Base-by-base conservation (phyloP, 306 rosid genomes). In the Rosa lucieae region DNA sequence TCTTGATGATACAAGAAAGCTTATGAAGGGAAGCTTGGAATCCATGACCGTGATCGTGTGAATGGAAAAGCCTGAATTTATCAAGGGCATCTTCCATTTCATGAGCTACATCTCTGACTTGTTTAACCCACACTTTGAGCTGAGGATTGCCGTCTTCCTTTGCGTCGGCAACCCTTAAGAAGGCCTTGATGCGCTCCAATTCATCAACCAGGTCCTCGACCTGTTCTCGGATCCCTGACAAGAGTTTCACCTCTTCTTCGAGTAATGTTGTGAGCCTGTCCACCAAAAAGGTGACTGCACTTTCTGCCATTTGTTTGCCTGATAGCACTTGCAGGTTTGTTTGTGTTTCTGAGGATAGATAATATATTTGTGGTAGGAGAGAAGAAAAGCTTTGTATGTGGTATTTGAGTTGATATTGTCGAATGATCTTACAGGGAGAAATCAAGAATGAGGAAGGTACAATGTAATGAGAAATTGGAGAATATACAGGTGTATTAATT, bases 301-400 rank as follows among this genome's bases (percentile, higher is more conserved):
- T 89, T 77, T 91, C 91, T 61, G 89, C 90, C 95, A 90, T 88
- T 9, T 29, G 8, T 10, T 43, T 32, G 65, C 35, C 35, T 72
- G n/a, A 2, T 29, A 39, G 46, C 10, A 7, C 66, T 53, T 42
- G 13, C 4, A 55, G 61, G 10, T 8, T 20, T 56, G 11, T 52
- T 21, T 58, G 65, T 21, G 65, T 21, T 21, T 58, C 35, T 58
- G 65, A 3, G 3, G 65, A 11, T 20, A 58, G 65, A 58, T 21
- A 21, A 58, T 58, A 21, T 58, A 3, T 3, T 58, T 58, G 65
- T 58, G 65, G 35, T 21, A 58, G 65, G 65, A 21, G 35, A n/a
- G 21, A 58, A 21, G 65, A 32, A 32, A 32, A 32, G 37, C 35
- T 58, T 58, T 58, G 14, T 58, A 1, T 9, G 32, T 21, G 65